Conservation (phyloP, 805 yeast genomes). For the Ogataea degrootiae region DNA sequence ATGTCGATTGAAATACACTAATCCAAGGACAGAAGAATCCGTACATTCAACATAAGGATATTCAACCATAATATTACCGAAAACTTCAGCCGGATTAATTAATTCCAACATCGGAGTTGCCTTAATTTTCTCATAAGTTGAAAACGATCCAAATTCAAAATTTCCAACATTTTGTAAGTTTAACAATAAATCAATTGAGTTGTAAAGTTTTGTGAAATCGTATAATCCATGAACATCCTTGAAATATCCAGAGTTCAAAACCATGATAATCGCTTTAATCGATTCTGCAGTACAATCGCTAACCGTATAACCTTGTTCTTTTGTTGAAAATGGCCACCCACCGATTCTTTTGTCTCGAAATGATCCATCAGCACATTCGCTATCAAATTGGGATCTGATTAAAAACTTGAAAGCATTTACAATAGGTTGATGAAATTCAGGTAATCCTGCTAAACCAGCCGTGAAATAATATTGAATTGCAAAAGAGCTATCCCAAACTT, state of each 20-base stretch:
- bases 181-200: conserved; percentile 74
- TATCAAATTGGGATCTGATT: conserved; percentile 78
- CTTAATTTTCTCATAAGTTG: conserved; percentile 83
- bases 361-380: conserved; percentile 70
- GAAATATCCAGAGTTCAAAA: conserved; percentile 57
- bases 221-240: conserved; percentile 37
- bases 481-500: conserved; percentile 95
- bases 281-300: conserved; percentile 98
- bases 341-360: conserved; percentile 83
- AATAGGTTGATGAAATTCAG: conserved; percentile 61
- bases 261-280: conserved; percentile 89
- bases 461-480: conserved; percentile 75
- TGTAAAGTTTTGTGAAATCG: conserved; percentile 46
- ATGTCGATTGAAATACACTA: conserved; percentile 67
- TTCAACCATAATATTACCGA: conserved; percentile 97
- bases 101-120: conserved; percentile 73
- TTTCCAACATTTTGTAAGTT: conserved; percentile 72
- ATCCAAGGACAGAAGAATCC: conserved; percentile 87
- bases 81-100: conserved; percentile 95
- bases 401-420: conserved; percentile 66
- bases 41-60: conserved; percentile 98
- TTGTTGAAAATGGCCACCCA: conserved; percentile 95
- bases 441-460: conserved; percentile 71
- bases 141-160: conserved; percentile 85
- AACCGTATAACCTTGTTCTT: conserved; percentile 93